phyloP scores from a whole-genome alignment of 148 eudicot species.

The Camellia japonica region DNA sequence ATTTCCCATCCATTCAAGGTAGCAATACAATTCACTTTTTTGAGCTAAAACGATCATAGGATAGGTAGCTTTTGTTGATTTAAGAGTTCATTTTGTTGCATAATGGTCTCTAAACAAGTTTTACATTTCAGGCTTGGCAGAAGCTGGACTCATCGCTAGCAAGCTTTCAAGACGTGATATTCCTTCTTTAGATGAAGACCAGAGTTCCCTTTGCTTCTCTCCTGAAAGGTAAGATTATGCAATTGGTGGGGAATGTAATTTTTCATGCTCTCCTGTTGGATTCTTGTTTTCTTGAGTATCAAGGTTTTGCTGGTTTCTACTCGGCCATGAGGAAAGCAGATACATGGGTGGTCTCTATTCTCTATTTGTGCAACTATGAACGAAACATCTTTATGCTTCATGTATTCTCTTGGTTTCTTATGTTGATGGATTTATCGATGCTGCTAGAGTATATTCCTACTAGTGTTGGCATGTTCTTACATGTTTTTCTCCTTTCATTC shows the following conservation, averaged over 20 bases:
- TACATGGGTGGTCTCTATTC: neutral
- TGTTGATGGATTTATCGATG: neutral
- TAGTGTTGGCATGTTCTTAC: neutral
- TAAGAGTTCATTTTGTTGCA: slow-evolving; percentile 13
- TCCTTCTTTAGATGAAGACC: slow-evolving; percentile 65
- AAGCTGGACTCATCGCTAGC: slow-evolving; percentile 98
- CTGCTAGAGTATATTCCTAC: neutral
- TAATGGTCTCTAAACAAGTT: slow-evolving; percentile 17
- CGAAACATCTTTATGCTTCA: slow-evolving; percentile 4
- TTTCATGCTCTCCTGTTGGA: neutral
- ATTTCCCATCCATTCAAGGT: slow-evolving; percentile 94
- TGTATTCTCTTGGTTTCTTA: neutral
- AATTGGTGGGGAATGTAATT: neutral
- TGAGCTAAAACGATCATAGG: slow-evolving; percentile 6
- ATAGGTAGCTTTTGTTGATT: slow-evolving; percentile 16
- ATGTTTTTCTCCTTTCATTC: slow-evolving; percentile 12
- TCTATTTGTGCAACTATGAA: neutral
- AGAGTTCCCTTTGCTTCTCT: slow-evolving; percentile 60
- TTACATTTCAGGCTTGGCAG: slow-evolving; percentile 77
- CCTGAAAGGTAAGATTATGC: slow-evolving; percentile 68
- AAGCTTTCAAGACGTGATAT: slow-evolving; percentile 82
- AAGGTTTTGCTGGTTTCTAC: neutral
- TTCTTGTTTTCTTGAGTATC: neutral
- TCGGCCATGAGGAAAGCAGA: neutral
- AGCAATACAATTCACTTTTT: neutral